A percentile compares a stretch with the other conserved stretches of the same genome.
phyloP scores from a whole-genome alignment of 2,329 filamentous ascomycete genomes.

The Ophiostoma sp. region DNA sequence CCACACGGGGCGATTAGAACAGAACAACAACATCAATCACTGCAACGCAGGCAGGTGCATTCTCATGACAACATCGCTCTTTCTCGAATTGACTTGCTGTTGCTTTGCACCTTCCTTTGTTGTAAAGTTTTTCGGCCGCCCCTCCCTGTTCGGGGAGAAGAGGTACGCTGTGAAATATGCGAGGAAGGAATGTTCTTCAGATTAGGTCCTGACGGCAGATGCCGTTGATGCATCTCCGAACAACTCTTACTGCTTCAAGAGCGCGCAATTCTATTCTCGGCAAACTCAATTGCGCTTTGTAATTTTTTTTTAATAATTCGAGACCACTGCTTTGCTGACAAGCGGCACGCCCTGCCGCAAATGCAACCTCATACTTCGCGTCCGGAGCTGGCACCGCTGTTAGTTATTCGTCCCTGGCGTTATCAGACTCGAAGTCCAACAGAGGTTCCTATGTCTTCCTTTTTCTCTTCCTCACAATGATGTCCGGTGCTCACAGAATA shows the following conservation, averaged over 20 bases:
- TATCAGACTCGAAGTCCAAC: neutral
- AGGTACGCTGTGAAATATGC: neutral
- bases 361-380: neutral
- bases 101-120: constrained; percentile 23
- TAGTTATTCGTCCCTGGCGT: neutral
- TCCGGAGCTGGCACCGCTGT: neutral
- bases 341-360: constrained; percentile 1
- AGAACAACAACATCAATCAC: too few relatives aligned
- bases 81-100: constrained; percentile 6
- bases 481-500: neutral
- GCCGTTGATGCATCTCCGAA: neutral
- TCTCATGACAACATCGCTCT: constrained; percentile 3
- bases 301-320: neutral
- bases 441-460: neutral
- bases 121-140: neutral
- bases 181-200: neutral
- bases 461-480: neutral
- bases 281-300: neutral
- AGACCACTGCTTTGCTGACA: neutral
- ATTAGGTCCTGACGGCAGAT: neutral
- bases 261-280: neutral
- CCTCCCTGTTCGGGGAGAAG: constrained; percentile 18
- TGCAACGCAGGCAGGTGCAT: neutral
- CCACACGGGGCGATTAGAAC: neutral
- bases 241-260: neutral